Evolutionary conservation across 2,329 filamentous ascomycete species (phyloP).

Genomic region (Alternaria arborescens): DNA sequence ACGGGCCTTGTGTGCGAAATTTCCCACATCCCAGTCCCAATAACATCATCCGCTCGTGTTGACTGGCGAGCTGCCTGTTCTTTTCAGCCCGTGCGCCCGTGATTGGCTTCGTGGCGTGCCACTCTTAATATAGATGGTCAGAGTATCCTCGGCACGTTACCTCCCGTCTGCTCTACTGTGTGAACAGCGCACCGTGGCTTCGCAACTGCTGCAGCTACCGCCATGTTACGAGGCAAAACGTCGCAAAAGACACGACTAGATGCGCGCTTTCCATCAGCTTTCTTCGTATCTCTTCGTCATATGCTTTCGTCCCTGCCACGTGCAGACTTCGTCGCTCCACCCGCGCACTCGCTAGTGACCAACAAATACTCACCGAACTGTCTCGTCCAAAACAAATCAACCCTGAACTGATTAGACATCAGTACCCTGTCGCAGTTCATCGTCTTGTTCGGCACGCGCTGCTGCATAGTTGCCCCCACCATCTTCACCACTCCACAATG

Average conservation of each 20-base stretch:
- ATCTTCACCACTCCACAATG: background rate
- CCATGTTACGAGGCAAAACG: background rate
- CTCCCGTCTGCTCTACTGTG: constrained; percentile 15
- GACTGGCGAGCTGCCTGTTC: constrained; percentile 17
- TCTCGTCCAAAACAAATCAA: background rate
- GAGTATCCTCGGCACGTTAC: constrained; percentile 30
- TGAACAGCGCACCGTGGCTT: constrained; percentile 13
- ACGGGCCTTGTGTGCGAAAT: background rate
- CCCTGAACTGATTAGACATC: constrained; percentile 4
- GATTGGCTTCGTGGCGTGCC: constrained; percentile 30
- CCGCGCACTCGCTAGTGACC: constrained; percentile 4
- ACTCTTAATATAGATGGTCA: constrained; percentile 38
- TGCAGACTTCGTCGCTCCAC: constrained; percentile 5
- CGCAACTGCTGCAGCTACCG: background rate
- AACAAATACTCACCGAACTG: constrained; percentile 3
- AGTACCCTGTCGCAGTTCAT: constrained; percentile 1
- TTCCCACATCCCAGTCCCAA: constrained; percentile 16
- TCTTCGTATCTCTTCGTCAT: constrained; percentile 19
- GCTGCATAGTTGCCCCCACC: background rate
- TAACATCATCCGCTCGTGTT: constrained; percentile 18
- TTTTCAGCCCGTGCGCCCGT: constrained; percentile 20
- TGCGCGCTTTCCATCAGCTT: constrained; percentile 13
- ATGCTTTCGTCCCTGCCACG: constrained; percentile 5
- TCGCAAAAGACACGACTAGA: background rate
- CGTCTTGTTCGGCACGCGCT: background rate